Evolutionary conservation across 1,139 yeast genomes (phyloP).

Genomic region (Candida sanyaensis): DNA sequence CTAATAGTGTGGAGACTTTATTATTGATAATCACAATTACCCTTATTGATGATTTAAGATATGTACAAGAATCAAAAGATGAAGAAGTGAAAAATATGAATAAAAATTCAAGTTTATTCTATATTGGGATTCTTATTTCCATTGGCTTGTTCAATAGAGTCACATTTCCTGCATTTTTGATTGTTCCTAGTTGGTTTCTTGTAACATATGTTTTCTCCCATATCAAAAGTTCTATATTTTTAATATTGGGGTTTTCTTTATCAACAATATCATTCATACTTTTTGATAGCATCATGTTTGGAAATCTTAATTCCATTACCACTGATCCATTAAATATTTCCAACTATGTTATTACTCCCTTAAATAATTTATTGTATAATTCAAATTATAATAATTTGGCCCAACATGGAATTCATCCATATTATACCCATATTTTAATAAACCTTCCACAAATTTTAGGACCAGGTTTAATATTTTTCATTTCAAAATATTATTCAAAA

Average conservation of each 20-base stretch:
- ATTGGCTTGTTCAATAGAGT: constrained; percentile 83
- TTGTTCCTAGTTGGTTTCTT: constrained; percentile 55
- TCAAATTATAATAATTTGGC: constrained; percentile 57
- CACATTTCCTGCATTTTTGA: constrained; percentile 75
- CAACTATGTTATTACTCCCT: constrained; percentile 61
- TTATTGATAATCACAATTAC: constrained; percentile 59
- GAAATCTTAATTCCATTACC: constrained; percentile 14
- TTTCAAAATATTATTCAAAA: constrained; percentile 32
- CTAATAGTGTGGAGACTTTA: constrained; percentile 82
- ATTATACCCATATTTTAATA: constrained; percentile 68
- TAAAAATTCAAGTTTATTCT: constrained; percentile 12
- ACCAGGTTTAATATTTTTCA: constrained; percentile 55
- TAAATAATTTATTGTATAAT: constrained; percentile 77
- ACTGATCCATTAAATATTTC: constrained; percentile 5
- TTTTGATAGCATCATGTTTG: constrained; percentile 50
- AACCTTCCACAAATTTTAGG: constrained; percentile 84
- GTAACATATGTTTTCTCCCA: constrained; percentile 36
- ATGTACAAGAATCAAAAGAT: constrained; percentile 20
- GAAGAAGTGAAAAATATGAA: constrained; percentile 11
- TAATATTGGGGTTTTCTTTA: constrained; percentile 29
- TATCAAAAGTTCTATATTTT: constrained; percentile 21
- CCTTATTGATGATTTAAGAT: constrained; percentile 48
- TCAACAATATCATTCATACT: constrained; percentile 43
- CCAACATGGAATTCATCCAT: constrained; percentile 81
- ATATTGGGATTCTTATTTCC: constrained; percentile 35